phyloP scores from a whole-genome alignment of 1,139 yeast species.

The Pichia sp. region DNA sequence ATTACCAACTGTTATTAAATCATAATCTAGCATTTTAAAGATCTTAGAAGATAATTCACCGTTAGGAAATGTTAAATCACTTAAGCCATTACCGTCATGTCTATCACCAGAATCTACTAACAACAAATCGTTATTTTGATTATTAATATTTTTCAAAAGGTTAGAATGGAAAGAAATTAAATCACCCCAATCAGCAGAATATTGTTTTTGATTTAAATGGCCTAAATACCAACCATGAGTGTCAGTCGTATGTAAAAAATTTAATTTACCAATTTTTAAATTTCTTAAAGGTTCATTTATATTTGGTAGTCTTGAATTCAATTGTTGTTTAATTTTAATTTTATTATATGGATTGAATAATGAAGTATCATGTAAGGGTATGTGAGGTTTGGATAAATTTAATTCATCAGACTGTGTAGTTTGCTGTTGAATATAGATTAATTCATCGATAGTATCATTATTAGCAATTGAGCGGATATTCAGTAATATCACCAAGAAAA shows the following conservation, averaged over 20 bases:
- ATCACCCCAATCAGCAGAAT: conserved; percentile 91
- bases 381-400: too few species aligned
- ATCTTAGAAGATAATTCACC: conserved; percentile 59
- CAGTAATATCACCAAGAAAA: conserved; percentile 8
- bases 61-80: conserved; percentile 64
- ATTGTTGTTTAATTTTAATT: conserved; percentile 18
- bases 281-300: conserved; percentile 36
- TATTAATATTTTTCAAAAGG: conserved; percentile 43
- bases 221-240: conserved; percentile 97
- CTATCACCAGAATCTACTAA: conserved; percentile 88
- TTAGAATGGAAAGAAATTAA: conserved; percentile 68
- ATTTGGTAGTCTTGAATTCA: conserved; percentile 24
- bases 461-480: conserved; percentile 10
- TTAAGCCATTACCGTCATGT: conserved; percentile 88
- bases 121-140: conserved; percentile 52
- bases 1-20: conserved; percentile 80
- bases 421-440: neutral
- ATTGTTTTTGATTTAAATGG: conserved; percentile 67
- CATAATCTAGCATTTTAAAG: conserved; percentile 65
- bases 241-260: conserved; percentile 89
- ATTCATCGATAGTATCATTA: too few species aligned
- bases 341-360: conserved; percentile 6
- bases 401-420: too few species aligned
- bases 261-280: conserved; percentile 61
- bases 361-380: neutral